Evolutionary conservation across 805 yeast genomes (phyloP).

Genomic region (Candida oleophila): DNA sequence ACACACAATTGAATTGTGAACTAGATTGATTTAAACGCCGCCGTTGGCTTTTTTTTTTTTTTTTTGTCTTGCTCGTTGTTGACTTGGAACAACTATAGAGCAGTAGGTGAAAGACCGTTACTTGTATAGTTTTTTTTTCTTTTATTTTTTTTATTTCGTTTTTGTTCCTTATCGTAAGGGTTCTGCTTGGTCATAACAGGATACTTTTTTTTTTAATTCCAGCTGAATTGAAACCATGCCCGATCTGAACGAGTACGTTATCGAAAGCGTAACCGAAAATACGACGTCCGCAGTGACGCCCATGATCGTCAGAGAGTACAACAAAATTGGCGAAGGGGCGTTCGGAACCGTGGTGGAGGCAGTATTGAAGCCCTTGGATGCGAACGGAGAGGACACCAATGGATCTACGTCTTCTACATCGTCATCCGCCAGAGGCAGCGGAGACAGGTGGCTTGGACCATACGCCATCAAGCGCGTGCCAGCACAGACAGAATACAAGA

Average conservation of each 20-base stretch:
- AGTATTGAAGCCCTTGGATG: constrained; percentile 25
- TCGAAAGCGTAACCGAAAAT: constrained; percentile 56
- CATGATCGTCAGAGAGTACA: constrained; percentile 71
- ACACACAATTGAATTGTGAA: constrained; percentile 2
- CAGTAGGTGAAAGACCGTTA: no score
- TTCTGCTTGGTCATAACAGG: no score
- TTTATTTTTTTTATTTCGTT: no score
- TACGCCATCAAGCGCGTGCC: constrained; percentile 84
- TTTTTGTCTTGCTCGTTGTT: no score
- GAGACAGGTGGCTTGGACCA: constrained; percentile 64
- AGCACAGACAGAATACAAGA: constrained; percentile 83
- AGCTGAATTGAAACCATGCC: no score
- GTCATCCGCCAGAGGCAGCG: not conserved
- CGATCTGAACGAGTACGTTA: constrained; percentile 30
- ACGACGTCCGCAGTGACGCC: constrained; percentile 50
- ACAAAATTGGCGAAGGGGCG: constrained; percentile 82
- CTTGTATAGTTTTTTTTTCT: no score
- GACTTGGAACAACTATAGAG: no score
- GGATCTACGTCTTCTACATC: no score
- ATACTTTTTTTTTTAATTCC: no score
- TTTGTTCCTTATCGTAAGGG: no score
- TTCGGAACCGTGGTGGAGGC: constrained; percentile 86
- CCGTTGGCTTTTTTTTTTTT: not conserved
- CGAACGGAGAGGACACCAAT: constrained; percentile 7
- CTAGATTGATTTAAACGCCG: not conserved